These are phyloP conservation scores for Tetradesmus lagerheimii DNA, from an alignment of 139 green algal genomes.

Conservation along the genomic window DNA sequence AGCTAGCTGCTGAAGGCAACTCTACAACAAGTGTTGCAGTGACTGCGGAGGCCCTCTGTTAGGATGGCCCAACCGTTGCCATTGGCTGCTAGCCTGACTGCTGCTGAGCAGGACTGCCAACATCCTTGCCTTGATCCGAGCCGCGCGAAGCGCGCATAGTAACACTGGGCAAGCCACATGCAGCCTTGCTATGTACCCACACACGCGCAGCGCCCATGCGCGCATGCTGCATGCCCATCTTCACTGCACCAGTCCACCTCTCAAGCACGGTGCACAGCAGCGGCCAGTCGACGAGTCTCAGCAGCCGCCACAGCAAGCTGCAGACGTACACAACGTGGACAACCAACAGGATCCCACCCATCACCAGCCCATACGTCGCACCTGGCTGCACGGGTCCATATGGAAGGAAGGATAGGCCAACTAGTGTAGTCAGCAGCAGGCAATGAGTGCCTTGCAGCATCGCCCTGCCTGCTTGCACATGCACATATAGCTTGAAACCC, in stretches of 20 bases:
- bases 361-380: background rate
- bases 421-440: background rate
- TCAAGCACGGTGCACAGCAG: background rate
- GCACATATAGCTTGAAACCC: background rate
- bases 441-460: background rate
- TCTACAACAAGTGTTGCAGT: too few relatives aligned
- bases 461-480: background rate
- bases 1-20: too few relatives aligned
- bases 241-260: background rate
- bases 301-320: background rate
- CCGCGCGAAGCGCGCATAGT: too few relatives aligned
- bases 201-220: too few relatives aligned
- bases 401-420: background rate
- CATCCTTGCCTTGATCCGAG: too few relatives aligned
- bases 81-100: too few relatives aligned
- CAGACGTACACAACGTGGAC: background rate
- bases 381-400: background rate
- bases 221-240: background rate
- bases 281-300: background rate
- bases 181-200: too few relatives aligned
- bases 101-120: too few relatives aligned
- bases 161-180: too few relatives aligned
- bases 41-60: too few relatives aligned
- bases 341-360: background rate
- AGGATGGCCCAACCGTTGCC: too few relatives aligned